Evolutionary conservation across 352 stramenopile genomes (phyloP), one percentile per base, ranked within the genome.

Genomic region (Discostella stelligera): DNA sequence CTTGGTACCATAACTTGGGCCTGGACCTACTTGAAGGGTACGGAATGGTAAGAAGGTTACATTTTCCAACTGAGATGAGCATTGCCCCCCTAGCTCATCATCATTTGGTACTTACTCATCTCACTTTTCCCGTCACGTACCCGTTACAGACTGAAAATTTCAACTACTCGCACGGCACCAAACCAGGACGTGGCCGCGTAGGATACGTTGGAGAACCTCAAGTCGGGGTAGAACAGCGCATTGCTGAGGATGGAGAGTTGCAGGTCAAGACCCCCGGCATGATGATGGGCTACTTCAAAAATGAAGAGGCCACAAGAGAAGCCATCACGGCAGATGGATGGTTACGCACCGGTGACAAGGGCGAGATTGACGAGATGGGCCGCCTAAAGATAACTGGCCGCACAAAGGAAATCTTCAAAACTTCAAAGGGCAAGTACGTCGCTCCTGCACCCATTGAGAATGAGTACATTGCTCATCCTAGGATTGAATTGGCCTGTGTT

Each of bases 401-500:
- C 41, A 89, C 80, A 32, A 91, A 91, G 70, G 85, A 91, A 62
- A 88, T 91, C 58, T 89, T 91, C 71, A 91, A 91, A 67, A 89
- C 82, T 58, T 82, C 75, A 21, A 90, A 90, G 64, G 84, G 84
- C 2, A 90, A 90, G 63, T 90, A 90, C 52, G 82, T 90, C 41
- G 79, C 82, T 54, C 84, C 84, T 23, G 82, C 84, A 52, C 84
- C 84, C 4, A 90, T 90, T 73, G 84, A 90, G 46, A 89, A 88
- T 62, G 41, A 79, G 25, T 79, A 86, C 59, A 84, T 89, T 25
- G 65, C 61, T 25, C 59, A 89, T 39, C 37, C 41, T 23, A 59
- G 71, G 11, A 67, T 90, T 25, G 84, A 90, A 44, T 74, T 90
- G 23, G 81, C 84, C 6, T 89, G 79, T 60, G 84, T 90, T 21